Evolutionary conservation across 768 basidiomycete genomes (phyloP).

Genomic region (Lentinula aciculospora): DNA sequence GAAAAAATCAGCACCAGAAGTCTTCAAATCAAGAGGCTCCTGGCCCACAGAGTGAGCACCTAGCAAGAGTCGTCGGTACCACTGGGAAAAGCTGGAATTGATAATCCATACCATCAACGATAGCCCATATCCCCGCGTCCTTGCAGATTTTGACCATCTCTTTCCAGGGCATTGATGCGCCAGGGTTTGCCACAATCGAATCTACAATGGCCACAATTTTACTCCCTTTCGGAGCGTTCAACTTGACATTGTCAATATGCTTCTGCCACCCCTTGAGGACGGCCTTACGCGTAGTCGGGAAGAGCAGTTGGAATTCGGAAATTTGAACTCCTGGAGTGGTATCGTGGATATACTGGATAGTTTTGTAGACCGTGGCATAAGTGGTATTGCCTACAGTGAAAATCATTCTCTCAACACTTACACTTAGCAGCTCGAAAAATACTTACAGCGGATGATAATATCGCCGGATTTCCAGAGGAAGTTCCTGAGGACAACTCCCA

Average conservation of each 20-base stretch:
- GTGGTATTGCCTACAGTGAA: constrained; percentile 42
- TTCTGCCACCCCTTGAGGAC: constrained; percentile 45
- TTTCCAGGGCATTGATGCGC: constrained; percentile 52
- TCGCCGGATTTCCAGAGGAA: constrained; percentile 65
- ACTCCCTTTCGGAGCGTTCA: background rate
- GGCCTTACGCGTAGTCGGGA: constrained; percentile 44
- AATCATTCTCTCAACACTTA: constrained; percentile 1
- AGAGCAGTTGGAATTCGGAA: constrained; percentile 37
- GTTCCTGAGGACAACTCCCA: constrained; percentile 65
- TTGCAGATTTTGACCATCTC: constrained; percentile 48
- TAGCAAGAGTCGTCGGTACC: background rate
- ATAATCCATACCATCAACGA: constrained; percentile 41
- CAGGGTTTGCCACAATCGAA: constrained; percentile 43
- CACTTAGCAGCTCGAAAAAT: background rate
- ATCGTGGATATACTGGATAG: constrained; percentile 47
- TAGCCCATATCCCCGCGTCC: constrained; percentile 43
- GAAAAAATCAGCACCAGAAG: constrained; percentile 52
- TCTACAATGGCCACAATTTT: constrained; percentile 56
- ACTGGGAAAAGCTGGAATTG: background rate
- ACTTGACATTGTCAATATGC: constrained; percentile 14
- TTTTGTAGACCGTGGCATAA: constrained; percentile 44
- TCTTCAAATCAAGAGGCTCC: constrained; percentile 28
- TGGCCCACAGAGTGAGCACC: background rate
- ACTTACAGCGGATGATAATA: constrained; percentile 56
- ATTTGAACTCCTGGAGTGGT: constrained; percentile 36